Evolutionary conservation across 306 rosid genomes (phyloP).

Genomic region (Fragaria iinumae): DNA sequence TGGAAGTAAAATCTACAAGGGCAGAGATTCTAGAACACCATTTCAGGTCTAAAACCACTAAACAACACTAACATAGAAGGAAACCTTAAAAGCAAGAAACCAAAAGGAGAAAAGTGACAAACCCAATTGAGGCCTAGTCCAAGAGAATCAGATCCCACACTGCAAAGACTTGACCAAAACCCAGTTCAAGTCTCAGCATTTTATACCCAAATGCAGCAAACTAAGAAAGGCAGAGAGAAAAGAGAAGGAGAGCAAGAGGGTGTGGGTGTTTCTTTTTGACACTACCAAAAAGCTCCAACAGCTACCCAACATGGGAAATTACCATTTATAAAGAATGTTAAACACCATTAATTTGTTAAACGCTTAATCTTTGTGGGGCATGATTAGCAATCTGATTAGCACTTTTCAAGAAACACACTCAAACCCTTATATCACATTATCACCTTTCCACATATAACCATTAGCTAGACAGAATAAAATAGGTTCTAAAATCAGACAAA

Average conservation of each 20-base stretch:
- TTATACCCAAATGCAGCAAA: slow-evolving; percentile 28
- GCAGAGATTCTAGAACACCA: slow-evolving; percentile 16
- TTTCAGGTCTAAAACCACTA: slow-evolving; percentile 6
- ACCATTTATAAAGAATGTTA: slow-evolving; percentile 17
- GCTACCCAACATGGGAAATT: slow-evolving; percentile 21
- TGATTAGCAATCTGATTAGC: neutral
- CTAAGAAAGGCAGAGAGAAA: slow-evolving; percentile 5
- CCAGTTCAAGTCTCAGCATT: slow-evolving; percentile 32
- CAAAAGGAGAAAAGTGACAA: slow-evolving; percentile 13
- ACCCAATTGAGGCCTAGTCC: slow-evolving; percentile 13
- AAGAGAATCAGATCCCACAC: slow-evolving; percentile 33
- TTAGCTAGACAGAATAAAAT: neutral
- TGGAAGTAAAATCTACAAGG: neutral
- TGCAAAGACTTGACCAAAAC: slow-evolving; percentile 16
- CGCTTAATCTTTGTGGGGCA: neutral
- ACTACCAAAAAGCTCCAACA: slow-evolving; percentile 12
- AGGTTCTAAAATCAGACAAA: neutral
- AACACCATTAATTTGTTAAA: neutral
- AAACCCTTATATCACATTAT: neutral
- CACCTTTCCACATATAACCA: slow-evolving; percentile 8
- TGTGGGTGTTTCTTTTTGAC: slow-evolving; percentile 12
- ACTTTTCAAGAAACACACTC: neutral
- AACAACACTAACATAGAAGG: neutral
- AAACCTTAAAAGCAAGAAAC: slow-evolving; percentile 13
- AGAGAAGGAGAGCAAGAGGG: slow-evolving; percentile 1